Conservation (phyloP, 768 basidiomycete genomes). For the Lyophyllum decastes region DNA sequence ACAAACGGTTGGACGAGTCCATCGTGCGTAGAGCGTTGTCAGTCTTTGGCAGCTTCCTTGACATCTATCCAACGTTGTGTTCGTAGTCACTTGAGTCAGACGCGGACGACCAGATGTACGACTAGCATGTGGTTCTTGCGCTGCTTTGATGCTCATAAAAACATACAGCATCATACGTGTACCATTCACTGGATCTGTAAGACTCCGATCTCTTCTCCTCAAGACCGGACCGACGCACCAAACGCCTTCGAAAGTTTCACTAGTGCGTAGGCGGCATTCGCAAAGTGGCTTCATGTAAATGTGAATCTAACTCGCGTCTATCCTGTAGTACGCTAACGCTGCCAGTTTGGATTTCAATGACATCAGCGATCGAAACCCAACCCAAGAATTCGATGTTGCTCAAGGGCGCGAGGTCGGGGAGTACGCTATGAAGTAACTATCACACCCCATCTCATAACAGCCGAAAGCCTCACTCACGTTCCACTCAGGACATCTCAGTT, state of each 20-base stretch:
- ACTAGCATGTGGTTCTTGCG: neutral
- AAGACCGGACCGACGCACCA: constrained; percentile 82
- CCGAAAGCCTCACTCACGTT: neutral
- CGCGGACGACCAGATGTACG: constrained; percentile 87
- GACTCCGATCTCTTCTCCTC: constrained; percentile 77
- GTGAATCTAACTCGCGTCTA: neutral
- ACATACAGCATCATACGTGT: constrained; percentile 70
- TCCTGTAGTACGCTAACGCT: constrained; percentile 69
- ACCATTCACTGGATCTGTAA: constrained; percentile 88
- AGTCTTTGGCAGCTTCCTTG: neutral
- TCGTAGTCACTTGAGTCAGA: constrained; percentile 83
- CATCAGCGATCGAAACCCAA: constrained; percentile 55
- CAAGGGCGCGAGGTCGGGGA: constrained; percentile 79
- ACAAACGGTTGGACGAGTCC: constrained; percentile 69
- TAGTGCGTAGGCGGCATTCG: constrained; percentile 49
- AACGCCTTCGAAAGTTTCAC: constrained; percentile 68
- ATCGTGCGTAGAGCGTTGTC: constrained; percentile 45
- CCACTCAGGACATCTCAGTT: constrained; percentile 78
- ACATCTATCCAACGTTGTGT: neutral
- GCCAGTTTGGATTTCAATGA: constrained; percentile 84
- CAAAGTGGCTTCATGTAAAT: neutral
- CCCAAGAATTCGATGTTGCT: constrained; percentile 74
- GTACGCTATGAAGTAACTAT: constrained; percentile 75
- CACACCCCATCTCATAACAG: neutral
- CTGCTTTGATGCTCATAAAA: neutral